Percentiles rank a stretch among this genome's conserved stretches.
Conservation (phyloP, 441 rosid species). For the Populus hybrid region DNA sequence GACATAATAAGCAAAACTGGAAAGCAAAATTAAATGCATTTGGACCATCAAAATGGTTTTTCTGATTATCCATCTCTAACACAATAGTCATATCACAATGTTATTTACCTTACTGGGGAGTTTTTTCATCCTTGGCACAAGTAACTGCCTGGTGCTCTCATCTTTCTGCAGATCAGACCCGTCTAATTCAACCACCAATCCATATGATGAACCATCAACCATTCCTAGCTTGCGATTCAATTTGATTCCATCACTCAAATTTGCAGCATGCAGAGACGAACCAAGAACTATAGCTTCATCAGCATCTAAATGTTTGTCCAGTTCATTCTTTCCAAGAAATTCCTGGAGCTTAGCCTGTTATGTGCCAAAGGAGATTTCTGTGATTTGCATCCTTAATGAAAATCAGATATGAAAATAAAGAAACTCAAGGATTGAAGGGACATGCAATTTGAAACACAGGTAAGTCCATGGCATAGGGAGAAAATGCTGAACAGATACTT, state of each 20-base stretch:
- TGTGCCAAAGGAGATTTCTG: not conserved
- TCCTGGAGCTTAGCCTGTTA: slow-evolving; percentile 87
- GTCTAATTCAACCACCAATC: slow-evolving; percentile 64
- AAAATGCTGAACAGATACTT: not conserved
- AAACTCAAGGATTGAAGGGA: not conserved
- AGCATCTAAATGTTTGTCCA: slow-evolving; percentile 96
- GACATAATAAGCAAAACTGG: slow-evolving; percentile 19
- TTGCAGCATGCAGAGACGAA: slow-evolving; percentile 85
- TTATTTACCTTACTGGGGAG: slow-evolving; percentile 84
- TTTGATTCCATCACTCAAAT: slow-evolving; percentile 96
- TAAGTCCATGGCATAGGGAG: not conserved
- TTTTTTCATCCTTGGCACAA: slow-evolving; percentile 90
- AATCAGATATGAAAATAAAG: not conserved
- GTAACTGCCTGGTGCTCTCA: slow-evolving; percentile 63
- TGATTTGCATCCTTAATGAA: slow-evolving; percentile 13
- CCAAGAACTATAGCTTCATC: slow-evolving; percentile 98
- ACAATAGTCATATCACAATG: not conserved
- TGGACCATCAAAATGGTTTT: not conserved
- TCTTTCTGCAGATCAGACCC: slow-evolving; percentile 72
- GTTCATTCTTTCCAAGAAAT: slow-evolving; percentile 79
- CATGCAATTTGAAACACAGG: not conserved
- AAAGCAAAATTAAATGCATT: slow-evolving; percentile 13
- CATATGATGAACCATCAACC: slow-evolving; percentile 91
- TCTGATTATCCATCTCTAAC: not conserved
- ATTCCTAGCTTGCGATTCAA: slow-evolving; percentile 92